Percentiles rank a stretch among this genome's conserved stretches.
phyloP scores from a whole-genome alignment of 495 filamentous ascomycete genomes.

The Hyphodiscus hymeniophilus region DNA sequence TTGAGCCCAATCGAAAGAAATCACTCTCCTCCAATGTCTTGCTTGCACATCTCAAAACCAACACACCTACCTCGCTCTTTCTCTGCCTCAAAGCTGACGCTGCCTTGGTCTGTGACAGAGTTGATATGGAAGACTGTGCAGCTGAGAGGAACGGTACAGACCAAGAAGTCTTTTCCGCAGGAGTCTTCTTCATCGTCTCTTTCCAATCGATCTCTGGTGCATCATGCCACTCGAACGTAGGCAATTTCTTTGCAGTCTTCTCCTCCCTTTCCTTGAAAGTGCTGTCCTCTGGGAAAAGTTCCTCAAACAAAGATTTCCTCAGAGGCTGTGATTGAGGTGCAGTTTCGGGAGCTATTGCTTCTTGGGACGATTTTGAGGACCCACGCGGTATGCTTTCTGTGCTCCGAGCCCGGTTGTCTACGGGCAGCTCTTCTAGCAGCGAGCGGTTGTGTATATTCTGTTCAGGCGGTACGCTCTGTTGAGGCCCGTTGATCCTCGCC shows the following conservation, averaged over 20 bases:
- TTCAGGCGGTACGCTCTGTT: background rate
- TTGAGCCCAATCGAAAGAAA: constrained; percentile 52
- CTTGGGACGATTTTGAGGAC: too few species aligned
- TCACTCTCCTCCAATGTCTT: constrained; percentile 50
- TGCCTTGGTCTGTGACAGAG: background rate
- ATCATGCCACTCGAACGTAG: constrained; percentile 16
- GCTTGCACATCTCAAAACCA: constrained; percentile 43
- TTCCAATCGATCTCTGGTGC: background rate
- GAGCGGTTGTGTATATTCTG: too few species aligned
- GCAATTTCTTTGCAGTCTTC: constrained; percentile 12
- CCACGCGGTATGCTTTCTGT: too few species aligned
- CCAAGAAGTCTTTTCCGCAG: background rate
- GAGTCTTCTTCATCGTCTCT: background rate
- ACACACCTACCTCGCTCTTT: constrained; percentile 18
- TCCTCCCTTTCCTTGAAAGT: constrained; percentile 10
- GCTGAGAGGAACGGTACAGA: background rate
- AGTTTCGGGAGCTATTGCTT: background rate
- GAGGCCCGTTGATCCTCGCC: too few species aligned
- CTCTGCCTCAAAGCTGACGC: background rate
- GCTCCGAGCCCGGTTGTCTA: too few species aligned
- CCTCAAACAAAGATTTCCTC: constrained; percentile 39
- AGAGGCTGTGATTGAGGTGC: background rate
- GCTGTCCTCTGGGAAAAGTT: constrained; percentile 48
- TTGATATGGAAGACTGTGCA: too few species aligned
- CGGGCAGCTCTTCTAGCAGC: too few species aligned